Base-by-base conservation (phyloP, 2,329 filamentous ascomycete species). In the Talaromyces islandicus region DNA sequence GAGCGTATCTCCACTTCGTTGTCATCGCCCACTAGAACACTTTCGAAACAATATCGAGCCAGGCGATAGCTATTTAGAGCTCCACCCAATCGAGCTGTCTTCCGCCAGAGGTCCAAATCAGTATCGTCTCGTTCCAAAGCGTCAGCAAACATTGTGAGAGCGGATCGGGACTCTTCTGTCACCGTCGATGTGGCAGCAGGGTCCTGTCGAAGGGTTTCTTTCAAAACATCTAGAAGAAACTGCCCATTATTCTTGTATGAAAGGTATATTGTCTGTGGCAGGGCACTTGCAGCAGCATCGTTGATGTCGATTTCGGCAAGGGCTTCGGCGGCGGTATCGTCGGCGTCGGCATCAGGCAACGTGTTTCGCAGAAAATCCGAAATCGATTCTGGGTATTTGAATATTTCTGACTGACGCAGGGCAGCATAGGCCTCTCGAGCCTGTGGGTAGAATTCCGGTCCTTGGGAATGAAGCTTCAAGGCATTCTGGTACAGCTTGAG, bases 221-320 rank as follows among this genome's bases (percentile, higher is more conserved):
- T 86, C 65, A 88, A 84, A 60, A 77, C 79, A 71, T 99, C 93
- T n/a, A 99, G 80, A 60, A 88, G 80, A 70, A 96, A 97, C 70
- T 97, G 91, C 48, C 92, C 94, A 75, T 93, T 88, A 68, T 97
- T 99, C 75, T 97, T 99, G 80, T 95, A 91, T 1, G 93, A 90
- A 7, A 99, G 83, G 69, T 96, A 97, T 21, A 97, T 82, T 11
- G 95, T 92, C 70, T 97, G 92, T 0, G 91, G 88, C 10, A 97
- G 79, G 54, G 88, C 93, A 70, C 89, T 94, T 17, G 88, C 90
- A 2, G 87, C 86, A 29, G 85, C 88, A 64, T 95, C 91, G 54
- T 85, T 84, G 55, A 87, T 85, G 60, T 83, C 84, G 29, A 84
- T 83, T 27, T 83, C 78, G 7, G 81, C 76, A 29, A 76, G 67